These are phyloP conservation scores for Phytophthora fragariae DNA, from an alignment of 352 stramenopile genomes.

Conservation along the genomic window DNA sequence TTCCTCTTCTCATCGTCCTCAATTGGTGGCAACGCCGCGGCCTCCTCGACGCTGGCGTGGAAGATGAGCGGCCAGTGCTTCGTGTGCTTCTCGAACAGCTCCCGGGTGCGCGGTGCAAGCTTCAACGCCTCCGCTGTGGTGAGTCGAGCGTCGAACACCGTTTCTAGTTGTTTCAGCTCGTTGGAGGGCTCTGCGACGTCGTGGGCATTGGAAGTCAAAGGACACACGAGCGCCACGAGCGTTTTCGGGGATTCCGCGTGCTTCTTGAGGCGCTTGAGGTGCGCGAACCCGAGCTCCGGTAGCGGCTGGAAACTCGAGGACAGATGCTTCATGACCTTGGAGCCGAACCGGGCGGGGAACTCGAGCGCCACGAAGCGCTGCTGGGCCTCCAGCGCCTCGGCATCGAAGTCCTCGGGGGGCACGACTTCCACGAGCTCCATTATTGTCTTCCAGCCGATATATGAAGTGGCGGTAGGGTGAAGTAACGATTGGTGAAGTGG, in stretches of 20 bases:
- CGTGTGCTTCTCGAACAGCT: conserved; percentile 70
- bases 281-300: conserved; percentile 66
- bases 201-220: conserved; percentile 24
- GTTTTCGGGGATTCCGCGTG: conserved; percentile 40
- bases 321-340: conserved; percentile 74
- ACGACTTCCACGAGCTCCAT: conserved; percentile 59
- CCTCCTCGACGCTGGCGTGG: conserved; percentile 72
- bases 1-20: conserved; percentile 42
- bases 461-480: neutral
- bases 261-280: conserved; percentile 90
- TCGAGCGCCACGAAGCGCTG: conserved; percentile 76
- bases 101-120: conserved; percentile 57
- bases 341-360: conserved; percentile 71
- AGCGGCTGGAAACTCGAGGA: conserved; percentile 58
- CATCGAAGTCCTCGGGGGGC: conserved; percentile 28
- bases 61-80: conserved; percentile 80
- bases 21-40: conserved; percentile 48
- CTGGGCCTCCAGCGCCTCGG: conserved; percentile 49
- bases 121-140: conserved; percentile 65
- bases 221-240: conserved; percentile 67
- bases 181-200: conserved; percentile 12
- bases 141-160: conserved; percentile 55
- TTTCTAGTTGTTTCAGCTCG: conserved; percentile 40
- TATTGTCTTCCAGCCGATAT: conserved; percentile 9
- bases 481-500: neutral